Evolutionary conservation across 129 eudicot species (phyloP), one percentile per base, ranked within the genome.

Genomic region (Escallonia rubra): DNA sequence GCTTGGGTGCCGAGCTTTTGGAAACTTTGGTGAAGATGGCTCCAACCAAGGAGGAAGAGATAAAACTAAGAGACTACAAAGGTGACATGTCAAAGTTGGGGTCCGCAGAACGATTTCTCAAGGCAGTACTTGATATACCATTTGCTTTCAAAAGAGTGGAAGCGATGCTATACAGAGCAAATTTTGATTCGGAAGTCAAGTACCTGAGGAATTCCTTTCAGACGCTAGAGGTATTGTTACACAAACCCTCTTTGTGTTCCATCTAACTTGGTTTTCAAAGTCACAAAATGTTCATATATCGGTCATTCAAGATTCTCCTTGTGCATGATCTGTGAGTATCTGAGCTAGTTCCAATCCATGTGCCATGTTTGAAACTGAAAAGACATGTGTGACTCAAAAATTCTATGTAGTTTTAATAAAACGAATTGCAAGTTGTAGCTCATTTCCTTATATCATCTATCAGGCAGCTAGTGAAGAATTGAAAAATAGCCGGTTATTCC

Each of bases 21-120:
- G 98, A 93, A 80, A 89, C 98, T 38, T 77, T 93, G 71, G 96
- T 86, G 65, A 93, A 93, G 86, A 89, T 93, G 98, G 98, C 92
- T 54, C 98, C 98, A 77, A 93, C 98, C 70, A 89, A 93, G 71
- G 98, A 93, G 79, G 98, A 93, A 80, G 98, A 89, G 78, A 89
- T 89, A 34, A 93, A 84, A 66, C 96, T 93, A 15, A 80, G 80
- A 77, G 91, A 86, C 65, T 89, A 89, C 72, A 82, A 61, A 71
- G 98, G 95, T 16, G 98, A 93, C 57, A 65, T 69, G 73, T 71
- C 96, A 46, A 89, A 84, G 71, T 57, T 93, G 73, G 98, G 98
- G 63, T 68, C 96, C 49, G 96, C 98, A 48, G 98, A 93, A 76
- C 68, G 96, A 56, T 93, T 93, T 60, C 88, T 93, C 62, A 89